Conservation (phyloP, 2,329 filamentous ascomycete genomes). For the Nothopassalora personata region DNA sequence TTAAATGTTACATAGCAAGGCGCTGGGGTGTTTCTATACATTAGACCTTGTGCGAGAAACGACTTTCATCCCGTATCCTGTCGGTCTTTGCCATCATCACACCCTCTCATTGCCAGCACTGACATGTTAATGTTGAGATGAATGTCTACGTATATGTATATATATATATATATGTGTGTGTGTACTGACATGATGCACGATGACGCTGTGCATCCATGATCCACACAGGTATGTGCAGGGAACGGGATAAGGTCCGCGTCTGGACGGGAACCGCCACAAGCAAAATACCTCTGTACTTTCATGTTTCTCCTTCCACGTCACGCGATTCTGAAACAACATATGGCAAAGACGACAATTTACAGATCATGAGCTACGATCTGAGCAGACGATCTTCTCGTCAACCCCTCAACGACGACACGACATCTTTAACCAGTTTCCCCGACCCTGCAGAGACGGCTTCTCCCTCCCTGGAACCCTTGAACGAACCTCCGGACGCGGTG, state of each 20-base stretch:
- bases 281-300: neutral
- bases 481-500: constrained; percentile 1
- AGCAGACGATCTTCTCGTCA: constrained; percentile 18
- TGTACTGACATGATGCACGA: no score
- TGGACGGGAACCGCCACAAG: neutral
- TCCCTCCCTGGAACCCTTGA: constrained; percentile 13
- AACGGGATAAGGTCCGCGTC: neutral
- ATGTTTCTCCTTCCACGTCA: neutral
- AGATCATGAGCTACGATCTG: constrained; percentile 12
- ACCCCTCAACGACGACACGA: constrained; percentile 22
- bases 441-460: constrained; percentile 23
- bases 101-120: no score
- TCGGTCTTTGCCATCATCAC: no score
- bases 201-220: neutral
- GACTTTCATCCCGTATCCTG: no score
- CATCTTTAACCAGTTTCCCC: constrained; percentile 30
- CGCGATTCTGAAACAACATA: neutral
- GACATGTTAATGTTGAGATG: no score
- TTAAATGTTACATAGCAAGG: neutral
- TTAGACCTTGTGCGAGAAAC: no score
- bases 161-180: no score
- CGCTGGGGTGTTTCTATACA: neutral
- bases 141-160: no score
- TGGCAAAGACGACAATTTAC: neutral
- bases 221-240: neutral